Conservation (phyloP, 2,329 filamentous ascomycete species). For the Parascedosporium putredinis region DNA sequence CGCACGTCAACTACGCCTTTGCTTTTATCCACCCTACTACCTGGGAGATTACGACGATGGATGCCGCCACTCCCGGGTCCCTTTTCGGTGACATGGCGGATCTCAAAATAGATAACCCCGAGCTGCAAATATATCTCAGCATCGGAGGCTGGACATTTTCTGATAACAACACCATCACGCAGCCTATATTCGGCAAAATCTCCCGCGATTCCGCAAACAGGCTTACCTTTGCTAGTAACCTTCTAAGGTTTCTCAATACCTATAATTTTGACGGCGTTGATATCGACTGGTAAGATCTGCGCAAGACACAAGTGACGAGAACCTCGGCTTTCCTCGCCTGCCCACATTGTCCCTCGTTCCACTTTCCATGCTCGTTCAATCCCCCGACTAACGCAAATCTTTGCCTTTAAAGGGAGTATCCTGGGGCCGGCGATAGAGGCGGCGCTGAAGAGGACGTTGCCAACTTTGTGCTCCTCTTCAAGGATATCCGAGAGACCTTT, state of each 20-base stretch:
- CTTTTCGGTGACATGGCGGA: neutral
- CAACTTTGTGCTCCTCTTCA: neutral
- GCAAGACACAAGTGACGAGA: too few relatives aligned
- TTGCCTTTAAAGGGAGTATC: neutral
- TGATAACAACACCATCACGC: neutral
- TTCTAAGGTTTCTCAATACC: neutral
- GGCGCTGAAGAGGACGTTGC: neutral
- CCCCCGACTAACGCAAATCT: too few relatives aligned
- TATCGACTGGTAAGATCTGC: neutral
- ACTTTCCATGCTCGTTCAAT: too few relatives aligned
- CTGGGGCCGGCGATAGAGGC: neutral
- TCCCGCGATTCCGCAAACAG: neutral
- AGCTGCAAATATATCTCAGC: neutral
- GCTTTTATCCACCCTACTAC: slow-evolving; percentile 21
- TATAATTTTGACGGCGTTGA: neutral
- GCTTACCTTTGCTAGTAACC: neutral
- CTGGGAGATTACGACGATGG: slow-evolving; percentile 20
- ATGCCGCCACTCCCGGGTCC: slow-evolving; percentile 7
- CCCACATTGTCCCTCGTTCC: too few relatives aligned
- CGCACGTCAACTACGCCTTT: slow-evolving; percentile 23
- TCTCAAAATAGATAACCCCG: neutral
- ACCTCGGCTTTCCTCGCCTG: too few relatives aligned
- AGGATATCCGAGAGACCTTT: neutral
- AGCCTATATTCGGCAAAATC: neutral
- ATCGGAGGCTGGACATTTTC: neutral